Evolutionary conservation across 805 yeast species (phyloP), one percentile per base, ranked within the genome.

Genomic region (Wickerhamomyces queroliae): DNA sequence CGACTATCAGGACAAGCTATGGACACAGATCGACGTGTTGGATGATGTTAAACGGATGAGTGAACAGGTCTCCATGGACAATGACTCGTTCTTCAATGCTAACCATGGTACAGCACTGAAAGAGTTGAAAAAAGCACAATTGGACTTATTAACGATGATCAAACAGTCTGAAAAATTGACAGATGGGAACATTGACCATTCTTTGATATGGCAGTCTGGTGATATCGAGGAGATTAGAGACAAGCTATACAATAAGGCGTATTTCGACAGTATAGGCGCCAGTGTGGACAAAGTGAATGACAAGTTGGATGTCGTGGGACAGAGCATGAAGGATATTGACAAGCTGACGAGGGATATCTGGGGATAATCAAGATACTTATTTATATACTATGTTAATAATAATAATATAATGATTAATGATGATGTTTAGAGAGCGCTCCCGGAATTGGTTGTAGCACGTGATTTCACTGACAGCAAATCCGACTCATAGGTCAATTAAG

Each of bases 11-110:
- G 95, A 86, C 59, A 72, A 74, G 52, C 67, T 86, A 34, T 90
- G 95, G 95, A 80, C 91, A 7, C 95, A 87, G 49, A 80, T 89
- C 36, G 95, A 85, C 51, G 82, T 85, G 0, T 67, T 91, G 45
- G 90, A 87, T 47, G 95, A 86, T 46, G 93, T 88, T 7, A 73
- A 74, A 41, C 68, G 67, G 32, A 50, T 52, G 52, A 49, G 49
- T 17, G 50, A 50, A 36, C 41, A 48, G 40, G 43, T 46, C 4
- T 17, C 30, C 3, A 13, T 30, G 10, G 30, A 36, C 9, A 32
- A 32, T 9, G 26, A 32, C 11, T 32, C 40, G 7, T 65, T 66
- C 39, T 59, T 67, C 37, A 69, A 71, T 5, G 39, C 49, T 7
- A 53, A 64, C 31, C 83, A 81, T 53, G 65, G 69, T 15, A 59